Conservation (phyloP, 768 basidiomycete species). For the Hemileccinum rubropunctum region DNA sequence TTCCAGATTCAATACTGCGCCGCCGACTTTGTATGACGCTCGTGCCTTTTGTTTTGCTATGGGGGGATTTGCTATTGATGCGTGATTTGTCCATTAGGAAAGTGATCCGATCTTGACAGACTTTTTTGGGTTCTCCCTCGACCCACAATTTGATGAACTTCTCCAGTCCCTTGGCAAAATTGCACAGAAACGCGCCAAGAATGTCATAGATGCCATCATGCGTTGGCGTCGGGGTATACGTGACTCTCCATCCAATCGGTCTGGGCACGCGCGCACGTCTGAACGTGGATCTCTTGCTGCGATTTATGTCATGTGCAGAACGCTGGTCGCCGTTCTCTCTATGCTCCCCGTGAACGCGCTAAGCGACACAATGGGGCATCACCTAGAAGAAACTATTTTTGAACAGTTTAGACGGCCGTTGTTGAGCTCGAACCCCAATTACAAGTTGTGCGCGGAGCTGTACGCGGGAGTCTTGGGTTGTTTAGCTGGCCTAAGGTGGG, state of each 20-base stretch:
- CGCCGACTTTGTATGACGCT: background rate
- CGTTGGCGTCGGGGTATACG: conserved; percentile 82
- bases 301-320: conserved; percentile 88
- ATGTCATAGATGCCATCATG: conserved; percentile 83
- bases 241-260: conserved; percentile 45
- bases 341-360: conserved; percentile 73
- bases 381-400: conserved; percentile 85
- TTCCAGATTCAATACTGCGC: background rate
- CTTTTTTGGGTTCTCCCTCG: conserved; percentile 69
- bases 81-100: conserved; percentile 43
- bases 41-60: background rate
- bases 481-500: conserved; percentile 76
- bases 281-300: conserved; percentile 81
- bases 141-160: conserved; percentile 79
- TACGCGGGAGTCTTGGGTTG: conserved; percentile 84
- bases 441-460: conserved; percentile 76
- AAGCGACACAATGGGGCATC: conserved; percentile 73
- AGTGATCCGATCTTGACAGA: conserved; percentile 64
- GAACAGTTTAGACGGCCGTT: conserved; percentile 75
- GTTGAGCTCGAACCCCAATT: conserved; percentile 66
- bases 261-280: conserved; percentile 33
- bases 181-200: conserved; percentile 79
- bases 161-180: conserved; percentile 84
- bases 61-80: conserved; percentile 1
- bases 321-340: conserved; percentile 74